A percentile compares a stretch with the other conserved stretches of the same genome.
Evolutionary conservation across 768 basidiomycete genomes (phyloP).

Genomic region (Termitomyces heimii): DNA sequence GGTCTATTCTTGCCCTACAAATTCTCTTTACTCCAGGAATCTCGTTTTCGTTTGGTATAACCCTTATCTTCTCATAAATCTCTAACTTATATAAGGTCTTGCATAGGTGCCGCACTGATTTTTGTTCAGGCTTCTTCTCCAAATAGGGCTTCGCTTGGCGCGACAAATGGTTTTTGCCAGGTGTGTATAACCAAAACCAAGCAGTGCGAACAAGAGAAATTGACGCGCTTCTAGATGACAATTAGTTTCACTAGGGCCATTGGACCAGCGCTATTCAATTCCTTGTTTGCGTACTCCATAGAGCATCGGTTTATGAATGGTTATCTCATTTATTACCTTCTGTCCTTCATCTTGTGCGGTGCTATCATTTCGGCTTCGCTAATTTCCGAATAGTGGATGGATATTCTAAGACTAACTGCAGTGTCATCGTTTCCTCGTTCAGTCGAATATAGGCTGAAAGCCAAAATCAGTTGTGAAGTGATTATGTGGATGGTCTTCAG

Average conservation of each 20-base stretch:
- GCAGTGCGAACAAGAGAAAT: background rate
- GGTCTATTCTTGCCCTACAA: slow-evolving; percentile 44
- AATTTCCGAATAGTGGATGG: slow-evolving; percentile 12
- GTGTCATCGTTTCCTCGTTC: background rate
- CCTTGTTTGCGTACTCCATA: slow-evolving; percentile 58
- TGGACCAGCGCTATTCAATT: slow-evolving; percentile 54
- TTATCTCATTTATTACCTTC: slow-evolving; percentile 40
- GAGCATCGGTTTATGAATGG: slow-evolving; percentile 43
- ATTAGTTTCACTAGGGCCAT: slow-evolving; percentile 34
- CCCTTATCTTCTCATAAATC: background rate
- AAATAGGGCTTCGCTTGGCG: slow-evolving; percentile 59
- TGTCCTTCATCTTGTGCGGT: slow-evolving; percentile 19
- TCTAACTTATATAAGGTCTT: background rate
- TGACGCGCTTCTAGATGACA: slow-evolving; percentile 21
- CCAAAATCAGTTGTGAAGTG: background rate
- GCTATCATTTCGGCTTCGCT: slow-evolving; percentile 22
- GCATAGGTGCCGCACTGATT: slow-evolving; percentile 62
- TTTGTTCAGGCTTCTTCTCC: slow-evolving; percentile 62
- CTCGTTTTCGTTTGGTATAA: slow-evolving; percentile 27
- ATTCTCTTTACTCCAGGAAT: slow-evolving; percentile 41
- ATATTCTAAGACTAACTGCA: background rate
- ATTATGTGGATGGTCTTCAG: background rate
- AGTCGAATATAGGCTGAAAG: background rate
- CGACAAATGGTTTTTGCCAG: slow-evolving; percentile 19
- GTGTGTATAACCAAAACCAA: background rate